Evolutionary conservation across 176 grass and related monocot genomes (phyloP), one percentile per base, ranked within the genome.

Genomic region (Musa itinerans): DNA sequence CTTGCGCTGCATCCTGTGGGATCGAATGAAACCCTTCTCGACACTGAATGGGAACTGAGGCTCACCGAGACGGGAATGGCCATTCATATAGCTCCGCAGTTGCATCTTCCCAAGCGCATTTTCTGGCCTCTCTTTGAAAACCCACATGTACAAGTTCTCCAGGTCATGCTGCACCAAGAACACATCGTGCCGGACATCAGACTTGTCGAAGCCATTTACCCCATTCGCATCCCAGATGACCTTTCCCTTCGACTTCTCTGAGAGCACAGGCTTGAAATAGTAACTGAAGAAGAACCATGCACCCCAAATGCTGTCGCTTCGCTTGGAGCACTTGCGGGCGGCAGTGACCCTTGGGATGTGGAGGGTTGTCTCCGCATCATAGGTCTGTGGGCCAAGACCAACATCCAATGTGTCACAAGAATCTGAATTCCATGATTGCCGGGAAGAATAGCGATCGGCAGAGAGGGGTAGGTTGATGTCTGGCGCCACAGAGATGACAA

Each of bases 141-240:
- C 90, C 95, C 95, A 99, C 95, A 99, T 99, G 76, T 99, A 99
- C 95, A 99, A 94, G 81, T 99, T 99, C 82, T 99, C 95, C 95
- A 99, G 87, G 88, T 99, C 95, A 52, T 99, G 95, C 83, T 99
- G 95, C 80, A 99, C 95, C 69, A 99, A 73, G 79, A 99, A 99
- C 71, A 93, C 86, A 68, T 99, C 95, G 1, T 89, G 84, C 52
- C 76, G 75, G 82, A 99, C 85, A 76, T 99, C 95, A 16, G 95
- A 84, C 67, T 89, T 93, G 15, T 99, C 95, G 24, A 89, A 94
- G 6, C 82, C 90, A 8, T 74, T 73, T 50, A 84, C 80, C 20
- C 88, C 90, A 21, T 78, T 83, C 15, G 79, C 76, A 76, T 89
- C 94, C 29, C 80, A 78, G 72, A 80, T 72, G 68, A 84, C 75